phyloP scores from a whole-genome alignment of 345 rosid species.

The Arabidopsis arenosa region DNA sequence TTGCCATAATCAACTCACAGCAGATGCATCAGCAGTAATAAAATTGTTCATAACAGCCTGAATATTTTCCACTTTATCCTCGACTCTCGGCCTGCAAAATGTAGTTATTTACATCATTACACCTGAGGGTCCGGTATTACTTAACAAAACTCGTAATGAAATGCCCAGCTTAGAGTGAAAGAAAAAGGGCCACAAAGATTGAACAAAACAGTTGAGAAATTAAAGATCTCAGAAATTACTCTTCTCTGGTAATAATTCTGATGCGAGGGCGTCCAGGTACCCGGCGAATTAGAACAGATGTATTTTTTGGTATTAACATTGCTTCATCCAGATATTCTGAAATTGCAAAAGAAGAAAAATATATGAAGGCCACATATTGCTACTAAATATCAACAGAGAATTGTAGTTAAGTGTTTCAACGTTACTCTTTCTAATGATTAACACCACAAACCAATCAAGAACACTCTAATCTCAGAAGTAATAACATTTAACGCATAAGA shows the following conservation, averaged over 20 bases:
- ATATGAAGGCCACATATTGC: slow-evolving; percentile 20
- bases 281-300: slow-evolving; percentile 93
- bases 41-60: slow-evolving; percentile 53
- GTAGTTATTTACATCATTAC: slow-evolving; percentile 13
- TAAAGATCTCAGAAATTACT: slow-evolving; percentile 55
- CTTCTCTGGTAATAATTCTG: slow-evolving; percentile 80
- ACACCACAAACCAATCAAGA: slow-evolving; percentile 11
- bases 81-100: slow-evolving; percentile 71
- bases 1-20: slow-evolving; percentile 51
- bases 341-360: slow-evolving; percentile 53
- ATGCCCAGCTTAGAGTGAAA: background rate
- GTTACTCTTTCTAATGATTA: background rate
- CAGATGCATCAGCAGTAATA: slow-evolving; percentile 57
- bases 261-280: slow-evolving; percentile 98
- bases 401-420: background rate
- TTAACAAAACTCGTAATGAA: background rate
- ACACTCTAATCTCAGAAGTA: background rate
- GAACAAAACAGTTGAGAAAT: slow-evolving; percentile 25
- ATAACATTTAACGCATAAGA: slow-evolving; percentile 6
- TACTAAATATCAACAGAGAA: background rate
- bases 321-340: slow-evolving; percentile 98
- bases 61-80: slow-evolving; percentile 54
- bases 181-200: background rate
- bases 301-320: slow-evolving; percentile 91
- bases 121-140: background rate